Evolutionary conservation across 352 stramenopile species (phyloP), one percentile per base, ranked within the genome.

Genomic region (Thalassiosira livingstoniorum): DNA sequence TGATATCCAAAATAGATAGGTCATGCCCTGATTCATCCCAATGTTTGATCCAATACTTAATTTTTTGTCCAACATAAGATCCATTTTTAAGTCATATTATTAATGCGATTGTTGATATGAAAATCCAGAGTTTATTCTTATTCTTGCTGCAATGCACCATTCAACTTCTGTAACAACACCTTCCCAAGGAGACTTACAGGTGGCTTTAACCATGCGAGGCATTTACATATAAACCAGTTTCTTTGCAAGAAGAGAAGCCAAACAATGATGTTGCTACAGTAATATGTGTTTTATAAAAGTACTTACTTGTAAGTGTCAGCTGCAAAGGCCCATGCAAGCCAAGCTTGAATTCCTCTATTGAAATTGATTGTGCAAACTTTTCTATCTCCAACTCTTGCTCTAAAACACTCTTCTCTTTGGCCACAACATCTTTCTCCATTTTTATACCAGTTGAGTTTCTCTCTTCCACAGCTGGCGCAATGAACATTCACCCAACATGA

Each of bases 1-100:
- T 70, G 5, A 78, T 42, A 43, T 78, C 69, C 37, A 78, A 57
- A 45, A 78, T 78, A n/a, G 69, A 78, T 32, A 78, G 47, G 32
- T 78, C 39, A 55, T 70, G n/a, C 2, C 69, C 69, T 39, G 51
- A 23, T 2, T 13, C 18, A 55, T 54, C 68, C n/a, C 61, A 64
- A 5, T 18, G n/a, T 31, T 67, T 51, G 1, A 76, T 37, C n/a
- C 42, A 43, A 29, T 27, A 11, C 37, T 58, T 70, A 15, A 70
- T 34, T 10, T 57, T 29, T n/a, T 45, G 21, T 34, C 66, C 42
- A 23, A 29, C 34, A 32, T 68, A 34, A 31, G 37, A 34, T 23
- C 4, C 7, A 45, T 7, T 29, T 58, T 15, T 58, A 11, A 51
- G 10, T 11, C 47, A 11, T n/a, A 58, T 29, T 25, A 27, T 29